Percentiles rank a stretch among this genome's conserved stretches.
Evolutionary conservation across 257 asterid genomes (phyloP).

Genomic region (Penstemon davidsonii): DNA sequence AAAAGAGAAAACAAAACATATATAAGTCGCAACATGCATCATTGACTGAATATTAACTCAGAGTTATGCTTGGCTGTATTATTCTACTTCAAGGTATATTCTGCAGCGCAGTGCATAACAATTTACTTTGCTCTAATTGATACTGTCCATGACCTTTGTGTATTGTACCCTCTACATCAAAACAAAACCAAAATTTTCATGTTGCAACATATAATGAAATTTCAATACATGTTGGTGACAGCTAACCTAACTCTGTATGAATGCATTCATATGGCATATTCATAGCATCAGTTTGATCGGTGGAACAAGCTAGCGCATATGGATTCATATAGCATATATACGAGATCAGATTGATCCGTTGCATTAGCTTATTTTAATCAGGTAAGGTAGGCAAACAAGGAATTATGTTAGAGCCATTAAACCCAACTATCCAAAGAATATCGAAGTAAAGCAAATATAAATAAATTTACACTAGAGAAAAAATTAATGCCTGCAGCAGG

Average conservation of each 20-base stretch:
- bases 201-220: neutral
- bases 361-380: too few relatives aligned
- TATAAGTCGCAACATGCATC: slow-evolving; percentile 18
- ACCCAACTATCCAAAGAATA: neutral
- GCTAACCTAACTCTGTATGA: too few relatives aligned
- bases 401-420: neutral
- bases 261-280: too few relatives aligned
- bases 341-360: too few relatives aligned
- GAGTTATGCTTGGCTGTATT: neutral
- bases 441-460: neutral
- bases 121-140: neutral
- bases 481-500: slow-evolving; percentile 60
- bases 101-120: slow-evolving; percentile 4
- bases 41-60: neutral
- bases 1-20: slow-evolving; percentile 14
- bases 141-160: neutral
- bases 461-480: neutral
- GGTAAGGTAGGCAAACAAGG: neutral
- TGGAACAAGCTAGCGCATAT: too few relatives aligned
- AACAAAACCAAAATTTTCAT: neutral
- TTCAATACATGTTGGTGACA: neutral
- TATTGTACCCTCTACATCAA: neutral
- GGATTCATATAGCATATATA: too few relatives aligned
- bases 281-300: too few relatives aligned
- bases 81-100: slow-evolving; percentile 7